Conservation (phyloP, 164 flowering plant species). For the Tinospora cordifolia region DNA sequence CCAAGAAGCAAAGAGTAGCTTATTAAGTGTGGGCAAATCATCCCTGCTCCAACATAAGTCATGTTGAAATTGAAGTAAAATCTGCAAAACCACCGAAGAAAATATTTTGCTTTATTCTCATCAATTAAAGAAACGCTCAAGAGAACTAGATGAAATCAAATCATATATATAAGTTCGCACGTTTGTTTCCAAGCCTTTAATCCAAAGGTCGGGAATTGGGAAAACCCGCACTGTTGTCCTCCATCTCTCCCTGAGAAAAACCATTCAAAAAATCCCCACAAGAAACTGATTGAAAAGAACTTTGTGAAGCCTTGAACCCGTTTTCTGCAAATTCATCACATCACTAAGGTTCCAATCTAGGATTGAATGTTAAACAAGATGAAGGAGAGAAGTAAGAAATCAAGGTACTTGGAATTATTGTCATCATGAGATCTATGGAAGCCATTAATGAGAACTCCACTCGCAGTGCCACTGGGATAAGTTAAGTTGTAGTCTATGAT, state of each 20-base stretch:
- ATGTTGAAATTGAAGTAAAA: constrained; percentile 76
- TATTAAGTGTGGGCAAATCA: constrained; percentile 78
- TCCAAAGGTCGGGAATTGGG: constrained; percentile 63
- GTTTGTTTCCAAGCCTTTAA: constrained; percentile 48
- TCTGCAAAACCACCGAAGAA: constrained; percentile 36
- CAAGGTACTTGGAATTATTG: constrained; percentile 51
- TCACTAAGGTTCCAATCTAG: background rate
- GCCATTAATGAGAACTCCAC: constrained; percentile 87
- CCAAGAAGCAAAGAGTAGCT: constrained; percentile 83
- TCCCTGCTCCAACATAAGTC: constrained; percentile 83
- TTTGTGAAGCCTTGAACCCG: constrained; percentile 25
- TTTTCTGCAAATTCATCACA: constrained; percentile 37
- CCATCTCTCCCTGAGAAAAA: constrained; percentile 36
- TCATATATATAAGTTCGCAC: constrained; percentile 11
- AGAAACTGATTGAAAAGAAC: constrained; percentile 25
- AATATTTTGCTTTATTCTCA: background rate
- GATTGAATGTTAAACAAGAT: background rate
- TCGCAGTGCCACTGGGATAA: constrained; percentile 81
- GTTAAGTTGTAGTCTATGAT: constrained; percentile 73
- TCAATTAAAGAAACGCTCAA: background rate
- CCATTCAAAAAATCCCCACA: constrained; percentile 37
- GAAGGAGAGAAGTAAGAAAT: background rate
- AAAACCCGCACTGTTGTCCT: constrained; percentile 51
- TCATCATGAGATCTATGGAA: constrained; percentile 61
- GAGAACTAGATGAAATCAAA: background rate